Conservation (phyloP, 2,329 filamentous ascomycete genomes). For the Graphilbum sp. region DNA sequence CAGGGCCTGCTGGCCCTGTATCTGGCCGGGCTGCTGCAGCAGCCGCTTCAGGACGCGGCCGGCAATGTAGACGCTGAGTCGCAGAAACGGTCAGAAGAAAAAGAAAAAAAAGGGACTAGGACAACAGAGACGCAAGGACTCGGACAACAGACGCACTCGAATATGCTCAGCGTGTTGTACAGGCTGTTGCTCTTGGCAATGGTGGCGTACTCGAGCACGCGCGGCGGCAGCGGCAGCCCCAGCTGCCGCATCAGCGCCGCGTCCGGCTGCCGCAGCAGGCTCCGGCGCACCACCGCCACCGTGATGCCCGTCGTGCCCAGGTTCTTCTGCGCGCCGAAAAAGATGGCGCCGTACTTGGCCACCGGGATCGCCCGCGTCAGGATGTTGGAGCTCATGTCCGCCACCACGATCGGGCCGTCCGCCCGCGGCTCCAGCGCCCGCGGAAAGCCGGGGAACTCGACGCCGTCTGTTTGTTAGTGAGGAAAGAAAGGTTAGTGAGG, state of each 20-base stretch:
- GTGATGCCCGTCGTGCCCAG: slow-evolving; percentile 75
- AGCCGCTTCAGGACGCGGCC: slow-evolving; percentile 76
- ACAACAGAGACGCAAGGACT: background rate
- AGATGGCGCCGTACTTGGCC: slow-evolving; percentile 66
- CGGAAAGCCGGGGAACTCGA: slow-evolving; percentile 72
- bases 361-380: slow-evolving; percentile 65
- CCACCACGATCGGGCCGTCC: slow-evolving; percentile 61
- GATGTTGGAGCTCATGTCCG: slow-evolving; percentile 92
- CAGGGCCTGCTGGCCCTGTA: slow-evolving; percentile 60
- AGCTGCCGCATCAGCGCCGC: slow-evolving; percentile 56
- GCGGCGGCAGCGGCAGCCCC: slow-evolving; percentile 59
- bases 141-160: slow-evolving; percentile 44
- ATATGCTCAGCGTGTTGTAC: slow-evolving; percentile 92
- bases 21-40: slow-evolving; percentile 49
- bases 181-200: slow-evolving; percentile 87
- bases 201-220: slow-evolving; percentile 67
- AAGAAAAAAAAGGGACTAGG: background rate
- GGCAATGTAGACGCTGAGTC: slow-evolving; percentile 60
- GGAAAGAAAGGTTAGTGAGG: too few relatives aligned
- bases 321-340: slow-evolving; percentile 93
- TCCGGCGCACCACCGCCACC: slow-evolving; percentile 71
- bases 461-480: too few relatives aligned
- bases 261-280: slow-evolving; percentile 56
- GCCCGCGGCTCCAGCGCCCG: slow-evolving; percentile 41
- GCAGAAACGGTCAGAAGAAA: background rate